Base-by-base conservation (phyloP, 2,329 filamentous ascomycete species). In the Karstenula rhodostoma region DNA sequence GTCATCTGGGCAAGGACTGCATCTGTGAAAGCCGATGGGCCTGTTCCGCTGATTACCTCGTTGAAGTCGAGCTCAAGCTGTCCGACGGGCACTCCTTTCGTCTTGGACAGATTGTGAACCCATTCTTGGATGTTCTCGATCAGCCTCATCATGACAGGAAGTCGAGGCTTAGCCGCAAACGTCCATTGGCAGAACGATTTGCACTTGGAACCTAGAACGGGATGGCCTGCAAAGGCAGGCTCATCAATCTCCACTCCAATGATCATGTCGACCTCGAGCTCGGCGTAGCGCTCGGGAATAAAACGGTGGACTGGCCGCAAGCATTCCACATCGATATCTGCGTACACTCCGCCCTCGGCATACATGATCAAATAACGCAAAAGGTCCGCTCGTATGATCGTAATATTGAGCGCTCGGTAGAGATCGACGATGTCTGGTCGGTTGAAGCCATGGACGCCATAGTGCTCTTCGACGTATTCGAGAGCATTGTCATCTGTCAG, bases 171-270 rank as follows among this genome's bases (percentile, higher is more conserved):
- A 67, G 86, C 86, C 80, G 90, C 89, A 69, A 91, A 90, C 0
- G 89, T 91, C 89, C 89, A 92, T 70, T 91, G 89, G 73, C 89
- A 91, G 73, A 92, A 91, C 0, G 89, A 91, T 65, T 83, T 81
- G 40, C 86, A 90, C 76, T 91, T 91, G 51, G 83, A 83, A 15
- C 89, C 89, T 0, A 91, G 80, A 33, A 91, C 87, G 1, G 86
- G 83, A 71, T 91, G 89, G 52, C 87, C 77, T 19, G 78, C 79
- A 77, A 87, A 91, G 9, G 86, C 83, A 0, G 89, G 89, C 74
- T 91, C 85, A 69, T 91, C 89, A 59, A 91, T 89, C 73, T 92
- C 89, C 0, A 92, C 82, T 15, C 89, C 88, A 27, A 91, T 85
- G 22, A 92, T 86, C 82, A 91, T 86, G 66, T 90, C 87, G 52